A percentile compares a stretch with the other conserved stretches of the same genome.
Evolutionary conservation across 1,139 yeast genomes (phyloP).

Genomic region (Meyerozyma carpophila): DNA sequence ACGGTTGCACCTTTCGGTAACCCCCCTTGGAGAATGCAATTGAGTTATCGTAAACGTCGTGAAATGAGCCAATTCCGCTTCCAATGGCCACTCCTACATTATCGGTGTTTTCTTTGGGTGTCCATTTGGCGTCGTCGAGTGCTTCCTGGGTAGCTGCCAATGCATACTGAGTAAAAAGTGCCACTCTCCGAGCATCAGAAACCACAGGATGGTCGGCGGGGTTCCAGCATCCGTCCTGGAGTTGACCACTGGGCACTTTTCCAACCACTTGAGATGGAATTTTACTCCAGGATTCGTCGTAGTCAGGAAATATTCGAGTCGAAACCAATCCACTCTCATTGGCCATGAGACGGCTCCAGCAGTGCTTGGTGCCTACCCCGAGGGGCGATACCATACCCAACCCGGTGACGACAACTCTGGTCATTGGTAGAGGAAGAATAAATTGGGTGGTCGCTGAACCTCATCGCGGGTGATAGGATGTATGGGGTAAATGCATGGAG

Average conservation of each 20-base stretch:
- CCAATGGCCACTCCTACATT: slow-evolving; percentile 79
- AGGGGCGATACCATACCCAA: slow-evolving; percentile 82
- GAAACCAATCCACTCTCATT: slow-evolving; percentile 55
- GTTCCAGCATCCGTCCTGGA: slow-evolving; percentile 48
- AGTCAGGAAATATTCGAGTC: slow-evolving; percentile 44
- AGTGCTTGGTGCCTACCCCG: slow-evolving; percentile 57
- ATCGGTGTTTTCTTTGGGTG: slow-evolving; percentile 29
- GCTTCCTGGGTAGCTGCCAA: slow-evolving; percentile 78
- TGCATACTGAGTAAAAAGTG: slow-evolving; percentile 75
- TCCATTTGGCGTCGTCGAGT: slow-evolving; percentile 56
- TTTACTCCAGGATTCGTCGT: slow-evolving; percentile 41
- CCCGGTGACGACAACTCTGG: slow-evolving; percentile 87
- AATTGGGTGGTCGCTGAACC: neutral
- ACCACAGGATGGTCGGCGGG: slow-evolving; percentile 33
- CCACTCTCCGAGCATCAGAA: slow-evolving; percentile 54
- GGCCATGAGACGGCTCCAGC: slow-evolving; percentile 50
- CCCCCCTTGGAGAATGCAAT: slow-evolving; percentile 47
- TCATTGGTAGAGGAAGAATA: slow-evolving; percentile 2
- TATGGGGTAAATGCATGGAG: neutral
- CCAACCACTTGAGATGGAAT: slow-evolving; percentile 80
- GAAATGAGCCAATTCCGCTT: slow-evolving; percentile 87
- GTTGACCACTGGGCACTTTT: slow-evolving; percentile 54
- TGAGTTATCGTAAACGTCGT: slow-evolving; percentile 63
- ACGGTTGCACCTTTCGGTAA: slow-evolving; percentile 72
- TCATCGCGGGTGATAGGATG: neutral